Base-by-base conservation (phyloP, 768 basidiomycete species). In the Sporobolomyces pararoseus region DNA sequence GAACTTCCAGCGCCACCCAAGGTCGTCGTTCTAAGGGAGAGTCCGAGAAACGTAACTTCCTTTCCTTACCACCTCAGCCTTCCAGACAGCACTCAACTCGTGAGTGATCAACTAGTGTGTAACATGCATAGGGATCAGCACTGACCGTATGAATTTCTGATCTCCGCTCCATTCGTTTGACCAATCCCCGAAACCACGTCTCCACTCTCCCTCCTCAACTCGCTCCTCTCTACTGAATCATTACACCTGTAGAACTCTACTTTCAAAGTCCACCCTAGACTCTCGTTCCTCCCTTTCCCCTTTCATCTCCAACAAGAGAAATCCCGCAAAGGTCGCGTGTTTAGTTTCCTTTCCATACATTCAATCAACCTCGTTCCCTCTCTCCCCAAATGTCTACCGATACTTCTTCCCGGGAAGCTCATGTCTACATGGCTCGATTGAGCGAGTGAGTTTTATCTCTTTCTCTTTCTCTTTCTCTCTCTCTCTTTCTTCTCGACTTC, bases 341-440 rank as follows among this genome's bases (percentile, higher is more conserved):
- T 23, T 47, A 6, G 10, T 47, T 23, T 23, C 6, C 46, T 23
- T 23, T 47, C 46, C 13, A 34, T 52, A 35, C n/a, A 10, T 25
- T 42, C 57, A 5, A 42, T n/a, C n/a, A n/a, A 9, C 39, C 59
- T 21, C 46, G 14, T 12, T 6, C 34, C 46, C 46, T 14, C 12
- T 42, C 57, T 39, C 34, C 25, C 34, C 44, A 31, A 12, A 70
- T 70, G 68, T 51, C 67, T 47, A 37, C 62, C 58, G 68, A 70
- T 31, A 31, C 53, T 16, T 54, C 57, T 1, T 46, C 42, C 57
- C 68, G 68, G 46, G 68, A 59, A 50, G 57, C 68, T 4, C 64
- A 62, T 32, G 73, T 74, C 29, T 74, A 74, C 73, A 74, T 74
- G 73, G 66, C 53, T 21, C 70, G 73, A 54, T 68, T 74, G 32